phyloP scores from a whole-genome alignment of 2,329 filamentous ascomycete genomes.

The Arthrobotrys iridis region DNA sequence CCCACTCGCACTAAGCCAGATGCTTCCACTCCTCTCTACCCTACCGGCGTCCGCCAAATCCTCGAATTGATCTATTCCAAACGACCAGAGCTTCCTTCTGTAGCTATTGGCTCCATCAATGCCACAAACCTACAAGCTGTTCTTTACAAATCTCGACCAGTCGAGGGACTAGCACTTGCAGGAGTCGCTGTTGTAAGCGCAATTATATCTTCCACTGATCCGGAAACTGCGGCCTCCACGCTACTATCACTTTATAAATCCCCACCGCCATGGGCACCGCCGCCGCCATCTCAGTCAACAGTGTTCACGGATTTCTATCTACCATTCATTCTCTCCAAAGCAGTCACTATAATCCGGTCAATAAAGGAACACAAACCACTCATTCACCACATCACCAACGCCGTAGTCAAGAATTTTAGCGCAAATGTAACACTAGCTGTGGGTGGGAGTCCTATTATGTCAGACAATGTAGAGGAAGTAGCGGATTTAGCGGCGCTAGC shows the following conservation, averaged over 20 bases:
- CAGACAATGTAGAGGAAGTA: conserved; percentile 84
- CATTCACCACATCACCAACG: conserved; percentile 96
- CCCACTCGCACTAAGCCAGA: conserved; percentile 77
- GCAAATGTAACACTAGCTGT: conserved; percentile 87
- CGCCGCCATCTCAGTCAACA: conserved; percentile 39
- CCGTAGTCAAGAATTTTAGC: conserved; percentile 93
- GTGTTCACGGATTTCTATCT: conserved; percentile 51
- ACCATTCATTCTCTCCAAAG: conserved; percentile 41
- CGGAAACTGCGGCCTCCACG: conserved; percentile 70
- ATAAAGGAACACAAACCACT: conserved; percentile 75
- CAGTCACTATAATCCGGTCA: conserved; percentile 66
- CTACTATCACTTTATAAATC: conserved; percentile 69
- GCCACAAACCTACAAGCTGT: conserved; percentile 77
- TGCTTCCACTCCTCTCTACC: conserved; percentile 63
- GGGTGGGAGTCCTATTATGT: conserved; percentile 93
- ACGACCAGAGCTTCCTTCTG: conserved; percentile 68
- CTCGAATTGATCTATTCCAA: conserved; percentile 69
- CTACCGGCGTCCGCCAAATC: conserved; percentile 75
- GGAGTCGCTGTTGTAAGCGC: conserved; percentile 91
- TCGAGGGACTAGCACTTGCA: conserved; percentile 71
- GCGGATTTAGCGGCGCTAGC: conserved; percentile 76
- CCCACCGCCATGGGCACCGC: conserved; percentile 56
- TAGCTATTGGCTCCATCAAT: conserved; percentile 91
- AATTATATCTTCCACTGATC: conserved; percentile 77
- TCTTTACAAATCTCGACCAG: conserved; percentile 70